Conservation (phyloP, 805 yeast species). For the Zygotorulaspora sp. region DNA sequence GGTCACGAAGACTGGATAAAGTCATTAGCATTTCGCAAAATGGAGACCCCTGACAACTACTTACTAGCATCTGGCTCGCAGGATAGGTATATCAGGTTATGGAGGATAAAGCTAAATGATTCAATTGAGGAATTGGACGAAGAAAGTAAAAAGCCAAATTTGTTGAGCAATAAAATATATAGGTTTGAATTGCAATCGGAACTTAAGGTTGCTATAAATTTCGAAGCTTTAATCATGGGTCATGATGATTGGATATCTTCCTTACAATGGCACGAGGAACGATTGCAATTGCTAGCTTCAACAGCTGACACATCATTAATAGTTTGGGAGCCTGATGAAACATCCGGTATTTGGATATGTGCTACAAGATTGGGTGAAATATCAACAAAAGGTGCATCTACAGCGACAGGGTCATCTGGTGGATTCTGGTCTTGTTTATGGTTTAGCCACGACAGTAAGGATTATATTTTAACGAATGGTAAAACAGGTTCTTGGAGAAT, state of each 20-base stretch:
- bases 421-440: slow-evolving; percentile 70
- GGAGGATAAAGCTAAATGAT: slow-evolving; percentile 66
- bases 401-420: slow-evolving; percentile 93
- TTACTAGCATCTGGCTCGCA: slow-evolving; percentile 87
- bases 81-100: slow-evolving; percentile 84
- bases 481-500: slow-evolving; percentile 89
- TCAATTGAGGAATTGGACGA: slow-evolving; percentile 54
- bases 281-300: slow-evolving; percentile 65
- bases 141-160: slow-evolving; percentile 41
- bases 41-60: slow-evolving; percentile 45
- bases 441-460: slow-evolving; percentile 45
- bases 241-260: slow-evolving; percentile 97
- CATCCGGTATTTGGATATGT: slow-evolving; percentile 88
- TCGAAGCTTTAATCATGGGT: slow-evolving; percentile 94
- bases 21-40: slow-evolving; percentile 53
- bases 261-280: slow-evolving; percentile 65
- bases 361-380: slow-evolving; percentile 80
- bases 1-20: slow-evolving; percentile 99
- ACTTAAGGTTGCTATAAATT: slow-evolving; percentile 54
- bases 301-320: slow-evolving; percentile 92
- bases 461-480: slow-evolving; percentile 72
- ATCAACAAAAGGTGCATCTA: slow-evolving; percentile 92
- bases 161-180: slow-evolving; percentile 70
- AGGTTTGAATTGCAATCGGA: slow-evolving; percentile 42
- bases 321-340: slow-evolving; percentile 86